Evolutionary conservation across 345 rosid genomes (phyloP), one percentile per base, ranked within the genome.

Genomic region (Eucalyptus sp.): DNA sequence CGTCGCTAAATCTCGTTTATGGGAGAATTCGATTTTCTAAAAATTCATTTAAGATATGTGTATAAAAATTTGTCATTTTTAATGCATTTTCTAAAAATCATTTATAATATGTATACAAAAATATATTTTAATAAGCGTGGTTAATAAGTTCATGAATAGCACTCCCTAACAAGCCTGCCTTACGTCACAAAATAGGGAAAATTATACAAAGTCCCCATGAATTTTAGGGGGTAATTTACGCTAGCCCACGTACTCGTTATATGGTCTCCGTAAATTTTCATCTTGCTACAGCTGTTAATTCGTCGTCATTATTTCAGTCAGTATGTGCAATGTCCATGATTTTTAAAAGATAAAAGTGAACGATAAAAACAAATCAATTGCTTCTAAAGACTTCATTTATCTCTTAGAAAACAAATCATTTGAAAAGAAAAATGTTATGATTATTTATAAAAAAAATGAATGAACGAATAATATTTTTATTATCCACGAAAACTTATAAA

Each of bases 271-370:
- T 24, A 22, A 56, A 56, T 24, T 56, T 56, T 24, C 29, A 56
- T 56, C 62, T 56, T 56, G 62, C 13, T 56, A 56, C 6, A 0
- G 5, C 1, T 5, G 29, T 56, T 10, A 4, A 10, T 25, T 24
- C 0, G 0, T 22, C 6, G 6, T 10, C 13, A 22, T 56, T 56
- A 24, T 56, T 10, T 1, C 13, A 56, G 3, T 24, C 1, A 24
- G 62, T 1, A 24, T 56, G 29, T 24, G 13, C 29, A 25, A 56
- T 56, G 29, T 4, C 1, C 3, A 24, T 4, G 6, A 24, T 3
- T 8, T 54, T 56, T 8, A 10, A 56, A 10, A 24, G 6, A 24
- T 56, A 56, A 22, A 56, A 56, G 13, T 56, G 29, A 56, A 56
- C 1, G 5, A 56, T 24, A 9, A 56, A 5, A 56, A 8, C 13